A percentile compares a stretch with the other conserved stretches of the same genome.
Evolutionary conservation across 2,329 filamentous ascomycete genomes (phyloP).

Genomic region (Venturia pyrina): DNA sequence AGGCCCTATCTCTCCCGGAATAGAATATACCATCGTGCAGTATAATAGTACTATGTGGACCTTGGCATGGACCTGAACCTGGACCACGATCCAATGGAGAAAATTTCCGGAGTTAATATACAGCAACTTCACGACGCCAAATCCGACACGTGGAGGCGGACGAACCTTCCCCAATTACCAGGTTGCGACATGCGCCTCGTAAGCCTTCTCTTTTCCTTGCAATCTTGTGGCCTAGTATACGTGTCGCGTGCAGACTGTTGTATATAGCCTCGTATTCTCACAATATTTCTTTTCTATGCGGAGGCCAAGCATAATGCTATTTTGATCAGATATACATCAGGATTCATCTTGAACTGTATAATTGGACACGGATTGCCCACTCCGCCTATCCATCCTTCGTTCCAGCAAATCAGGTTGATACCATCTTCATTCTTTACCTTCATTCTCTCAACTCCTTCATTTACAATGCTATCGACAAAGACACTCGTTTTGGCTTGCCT

Average conservation of each 20-base stretch:
- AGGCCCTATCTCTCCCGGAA: no score
- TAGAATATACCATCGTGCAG: no score
- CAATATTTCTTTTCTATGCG: neutral
- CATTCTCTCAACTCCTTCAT: neutral
- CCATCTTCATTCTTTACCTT: neutral
- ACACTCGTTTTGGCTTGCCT: neutral
- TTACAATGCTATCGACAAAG: neutral
- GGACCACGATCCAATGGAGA: no score
- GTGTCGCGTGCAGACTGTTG: neutral
- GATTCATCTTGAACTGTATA: neutral
- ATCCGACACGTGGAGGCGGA: neutral
- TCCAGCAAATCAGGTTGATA: neutral
- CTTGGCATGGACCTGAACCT: no score
- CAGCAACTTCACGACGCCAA: neutral
- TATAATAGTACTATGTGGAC: no score
- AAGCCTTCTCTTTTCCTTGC: neutral
- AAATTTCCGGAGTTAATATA: neutral
- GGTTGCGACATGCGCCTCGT: neutral
- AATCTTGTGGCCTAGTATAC: neutral
- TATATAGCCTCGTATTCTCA: no score
- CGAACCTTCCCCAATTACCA: neutral
- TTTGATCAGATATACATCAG: neutral
- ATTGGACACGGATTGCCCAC: neutral
- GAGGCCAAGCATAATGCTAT: neutral
- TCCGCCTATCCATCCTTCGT: neutral